Evolutionary conservation across 257 asterid species (phyloP), one percentile per base, ranked within the genome.

Genomic region (Lavandula angustifolia): DNA sequence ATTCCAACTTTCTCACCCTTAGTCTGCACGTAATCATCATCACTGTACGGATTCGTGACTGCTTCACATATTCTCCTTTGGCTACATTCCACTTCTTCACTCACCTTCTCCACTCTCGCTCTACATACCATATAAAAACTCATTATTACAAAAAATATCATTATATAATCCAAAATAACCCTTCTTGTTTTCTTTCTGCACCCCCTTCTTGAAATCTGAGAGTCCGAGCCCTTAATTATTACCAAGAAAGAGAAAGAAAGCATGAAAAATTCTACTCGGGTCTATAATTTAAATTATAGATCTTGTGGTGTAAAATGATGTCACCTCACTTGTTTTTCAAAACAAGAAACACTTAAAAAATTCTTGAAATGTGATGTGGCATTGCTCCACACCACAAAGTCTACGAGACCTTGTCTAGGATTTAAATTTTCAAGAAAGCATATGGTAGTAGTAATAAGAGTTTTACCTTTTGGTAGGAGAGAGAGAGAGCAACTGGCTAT

Each of bases 401-500:
- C n/a, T n/a, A n/a, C n/a, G n/a, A n/a, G n/a, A n/a, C n/a, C n/a
- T n/a, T n/a, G n/a, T n/a, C n/a, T n/a, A n/a, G n/a, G n/a, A n/a
- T n/a, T n/a, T n/a, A n/a, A n/a, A n/a, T n/a, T n/a, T n/a, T n/a
- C n/a, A n/a, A n/a, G n/a, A n/a, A n/a, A n/a, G n/a, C n/a, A n/a
- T n/a, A n/a, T n/a, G n/a, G n/a, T n/a, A 6, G 11, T 22, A 22
- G 18, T 9, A 35, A 10, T n/a, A 16, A 34, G 22, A 40, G 52
- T 18, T 70, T 70, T 46, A 87, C 97, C 92, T 90, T 82, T 85
- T 87, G 1, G 79, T 34, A 32, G 79, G 83, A 60, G 53, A 54
- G 78, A 66, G 67, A 48, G 60, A 43, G 6, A 59, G 2, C 6
- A 38, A 66, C 29, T 62, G 10, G 33, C 7, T 11, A 3, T 31